These are phyloP conservation scores for Pseudoneurospora amorphoporcata DNA, from an alignment of 495 filamentous ascomycete genomes.

Conservation along the genomic window DNA sequence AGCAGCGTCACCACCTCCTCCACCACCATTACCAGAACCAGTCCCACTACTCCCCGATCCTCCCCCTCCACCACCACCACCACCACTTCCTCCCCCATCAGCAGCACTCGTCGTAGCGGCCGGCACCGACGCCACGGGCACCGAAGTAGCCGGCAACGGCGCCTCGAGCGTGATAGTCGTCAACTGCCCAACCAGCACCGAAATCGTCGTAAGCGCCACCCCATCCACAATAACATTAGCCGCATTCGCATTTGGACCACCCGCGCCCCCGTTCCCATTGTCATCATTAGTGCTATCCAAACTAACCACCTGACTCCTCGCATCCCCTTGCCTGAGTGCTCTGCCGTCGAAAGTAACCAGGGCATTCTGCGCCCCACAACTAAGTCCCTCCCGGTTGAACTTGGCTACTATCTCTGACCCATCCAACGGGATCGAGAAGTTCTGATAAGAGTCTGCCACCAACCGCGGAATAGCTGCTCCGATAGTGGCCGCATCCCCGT, in stretches of 20 bases:
- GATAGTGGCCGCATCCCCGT: constrained; percentile 61
- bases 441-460: constrained; percentile 48
- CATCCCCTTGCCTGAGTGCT: constrained; percentile 23
- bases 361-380: constrained; percentile 73
- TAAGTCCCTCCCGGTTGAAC: constrained; percentile 62
- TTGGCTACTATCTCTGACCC: constrained; percentile 56
- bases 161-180: constrained; percentile 23
- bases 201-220: constrained; percentile 27
- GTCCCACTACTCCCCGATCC: not conserved
- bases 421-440: constrained; percentile 69
- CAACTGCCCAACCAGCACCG: constrained; percentile 19
- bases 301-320: not conserved
- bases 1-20: not conserved
- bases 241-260: constrained; percentile 11
- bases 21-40: not conserved
- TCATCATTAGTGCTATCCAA: not conserved
- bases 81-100: not conserved
- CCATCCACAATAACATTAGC: constrained; percentile 18
- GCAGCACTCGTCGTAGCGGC: constrained; percentile 1
- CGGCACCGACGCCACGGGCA: constrained; percentile 1
- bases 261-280: not conserved
- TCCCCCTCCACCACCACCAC: not conserved
- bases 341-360: constrained; percentile 69
- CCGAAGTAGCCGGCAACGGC: constrained; percentile 4
- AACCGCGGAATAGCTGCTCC: constrained; percentile 68